These are phyloP conservation scores for Rutstroemia sp. DNA, from an alignment of 2,329 filamentous ascomycete species.

Conservation along the genomic window DNA sequence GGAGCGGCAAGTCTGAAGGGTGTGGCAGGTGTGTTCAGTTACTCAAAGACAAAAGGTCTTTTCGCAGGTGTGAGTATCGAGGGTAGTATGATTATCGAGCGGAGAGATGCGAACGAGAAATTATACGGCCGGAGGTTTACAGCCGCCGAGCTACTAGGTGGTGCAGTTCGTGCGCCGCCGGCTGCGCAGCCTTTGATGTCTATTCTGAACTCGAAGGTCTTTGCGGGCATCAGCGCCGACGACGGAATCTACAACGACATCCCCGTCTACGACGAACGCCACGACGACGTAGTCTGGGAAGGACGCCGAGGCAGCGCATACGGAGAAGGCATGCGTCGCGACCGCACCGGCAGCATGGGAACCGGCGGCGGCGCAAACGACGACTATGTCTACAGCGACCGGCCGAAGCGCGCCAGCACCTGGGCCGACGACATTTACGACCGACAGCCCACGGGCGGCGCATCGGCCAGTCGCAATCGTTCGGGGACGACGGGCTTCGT, in stretches of 20 bases:
- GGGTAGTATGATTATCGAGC: constrained; percentile 86
- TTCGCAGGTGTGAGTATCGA: constrained; percentile 95
- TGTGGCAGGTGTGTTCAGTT: constrained; percentile 89
- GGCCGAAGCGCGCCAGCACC: constrained; percentile 56
- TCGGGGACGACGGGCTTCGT: constrained; percentile 35
- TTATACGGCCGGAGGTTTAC: constrained; percentile 80
- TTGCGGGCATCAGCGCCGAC: constrained; percentile 56
- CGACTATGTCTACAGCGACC: constrained; percentile 45
- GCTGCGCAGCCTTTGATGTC: constrained; percentile 78
- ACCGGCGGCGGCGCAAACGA: constrained; percentile 32
- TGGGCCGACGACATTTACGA: constrained; percentile 75
- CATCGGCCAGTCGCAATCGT: constrained; percentile 32
- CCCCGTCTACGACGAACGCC: constrained; percentile 77
- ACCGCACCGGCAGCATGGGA: constrained; percentile 35
- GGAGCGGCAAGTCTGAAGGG: constrained; percentile 86
- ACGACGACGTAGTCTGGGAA: constrained; percentile 81
- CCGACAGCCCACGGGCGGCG: constrained; percentile 36
- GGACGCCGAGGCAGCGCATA: constrained; percentile 62
- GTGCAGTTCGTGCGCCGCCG: constrained; percentile 68
- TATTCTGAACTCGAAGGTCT: constrained; percentile 77
- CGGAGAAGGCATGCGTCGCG: constrained; percentile 55
- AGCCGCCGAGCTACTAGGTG: constrained; percentile 73
- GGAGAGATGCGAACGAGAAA: constrained; percentile 94
- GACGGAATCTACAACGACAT: constrained; percentile 88
- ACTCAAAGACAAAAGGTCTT: constrained; percentile 95